A percentile compares a stretch with the other conserved stretches of the same genome.
These are phyloP conservation scores for Cryptosporidium xiaoi DNA, from an alignment of 169 alveolate genomes.

Conservation along the genomic window DNA sequence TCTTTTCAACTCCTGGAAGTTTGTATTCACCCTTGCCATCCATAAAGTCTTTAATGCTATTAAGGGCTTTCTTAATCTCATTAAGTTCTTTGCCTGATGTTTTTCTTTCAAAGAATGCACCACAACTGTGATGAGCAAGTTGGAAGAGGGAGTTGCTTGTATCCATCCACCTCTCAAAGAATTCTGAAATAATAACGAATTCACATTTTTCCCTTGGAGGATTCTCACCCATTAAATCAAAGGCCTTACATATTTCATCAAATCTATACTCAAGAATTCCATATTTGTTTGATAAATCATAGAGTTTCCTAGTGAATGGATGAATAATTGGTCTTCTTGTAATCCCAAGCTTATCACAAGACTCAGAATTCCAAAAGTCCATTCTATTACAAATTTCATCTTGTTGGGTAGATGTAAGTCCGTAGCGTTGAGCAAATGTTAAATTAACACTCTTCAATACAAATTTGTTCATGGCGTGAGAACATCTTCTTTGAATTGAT, in stretches of 20 bases:
- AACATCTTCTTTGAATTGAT: conserved; percentile 45
- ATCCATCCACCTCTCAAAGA: conserved; percentile 68
- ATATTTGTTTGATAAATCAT: conserved; percentile 38
- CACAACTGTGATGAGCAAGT: conserved; percentile 43
- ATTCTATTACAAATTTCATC: conserved; percentile 51
- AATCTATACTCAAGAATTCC: conserved; percentile 68
- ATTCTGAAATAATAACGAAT: conserved; percentile 44
- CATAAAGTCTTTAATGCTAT: conserved; percentile 67
- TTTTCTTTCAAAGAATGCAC: conserved; percentile 61
- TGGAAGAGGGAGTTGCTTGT: conserved; percentile 66
- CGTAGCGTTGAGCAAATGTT: conserved; percentile 72
- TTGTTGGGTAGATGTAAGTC: conserved; percentile 56
- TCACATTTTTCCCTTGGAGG: conserved; percentile 74
- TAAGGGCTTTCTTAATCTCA: conserved; percentile 54
- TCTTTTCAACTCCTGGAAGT: conserved; percentile 50
- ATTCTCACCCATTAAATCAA: conserved; percentile 63
- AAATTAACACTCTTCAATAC: conserved; percentile 51
- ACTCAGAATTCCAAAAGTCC: conserved; percentile 61
- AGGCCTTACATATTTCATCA: conserved; percentile 70
- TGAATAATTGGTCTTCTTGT: conserved; percentile 41
- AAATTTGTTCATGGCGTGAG: conserved; percentile 68
- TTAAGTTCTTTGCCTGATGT: conserved; percentile 69
- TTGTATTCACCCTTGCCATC: conserved; percentile 63
- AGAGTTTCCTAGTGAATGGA: conserved; percentile 40
- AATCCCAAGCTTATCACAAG: conserved; percentile 47